These are phyloP conservation scores for Endocarpon pusillum DNA, from an alignment of 495 filamentous ascomycete species.

Conservation along the genomic window DNA sequence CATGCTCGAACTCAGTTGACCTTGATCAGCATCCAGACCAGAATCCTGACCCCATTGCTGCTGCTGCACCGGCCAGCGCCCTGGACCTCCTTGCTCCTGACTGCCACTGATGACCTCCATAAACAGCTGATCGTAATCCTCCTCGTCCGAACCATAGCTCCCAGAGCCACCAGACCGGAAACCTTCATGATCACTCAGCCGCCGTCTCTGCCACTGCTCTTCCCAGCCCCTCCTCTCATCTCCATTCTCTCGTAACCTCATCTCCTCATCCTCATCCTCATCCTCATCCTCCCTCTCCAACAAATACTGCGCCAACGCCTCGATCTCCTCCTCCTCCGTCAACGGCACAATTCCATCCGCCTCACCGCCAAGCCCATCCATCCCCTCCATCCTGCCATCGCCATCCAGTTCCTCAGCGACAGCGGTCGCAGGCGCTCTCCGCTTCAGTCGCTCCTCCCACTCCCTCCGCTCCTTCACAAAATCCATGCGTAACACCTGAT, in stretches of 20 bases:
- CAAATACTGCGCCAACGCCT: slow-evolving; percentile 30
- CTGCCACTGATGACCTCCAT: slow-evolving; percentile 26
- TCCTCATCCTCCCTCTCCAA: slow-evolving; percentile 11
- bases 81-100: too few species aligned
- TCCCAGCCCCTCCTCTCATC: neutral
- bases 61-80: too few species aligned
- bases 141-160: slow-evolving; percentile 21
- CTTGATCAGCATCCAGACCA: too few species aligned
- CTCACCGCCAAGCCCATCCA: slow-evolving; percentile 8
- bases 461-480: slow-evolving; percentile 30
- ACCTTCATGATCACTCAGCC: slow-evolving; percentile 2
- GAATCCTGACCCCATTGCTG: too few species aligned
- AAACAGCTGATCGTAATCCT: slow-evolving; percentile 44
- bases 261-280: slow-evolving; percentile 3
- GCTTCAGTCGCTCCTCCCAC: slow-evolving; percentile 28
- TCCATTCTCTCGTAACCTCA: too few species aligned
- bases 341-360: slow-evolving; percentile 8
- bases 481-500: slow-evolving; percentile 46
- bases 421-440: slow-evolving; percentile 8
- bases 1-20: slow-evolving; percentile 12
- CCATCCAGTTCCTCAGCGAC: slow-evolving; percentile 26
- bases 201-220: neutral
- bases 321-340: slow-evolving; percentile 41
- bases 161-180: slow-evolving; percentile 12
- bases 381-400: slow-evolving; percentile 11